These are phyloP conservation scores for Phytopythium chamaehyphon DNA, from an alignment of 352 stramenopile species.

Conservation along the genomic window DNA sequence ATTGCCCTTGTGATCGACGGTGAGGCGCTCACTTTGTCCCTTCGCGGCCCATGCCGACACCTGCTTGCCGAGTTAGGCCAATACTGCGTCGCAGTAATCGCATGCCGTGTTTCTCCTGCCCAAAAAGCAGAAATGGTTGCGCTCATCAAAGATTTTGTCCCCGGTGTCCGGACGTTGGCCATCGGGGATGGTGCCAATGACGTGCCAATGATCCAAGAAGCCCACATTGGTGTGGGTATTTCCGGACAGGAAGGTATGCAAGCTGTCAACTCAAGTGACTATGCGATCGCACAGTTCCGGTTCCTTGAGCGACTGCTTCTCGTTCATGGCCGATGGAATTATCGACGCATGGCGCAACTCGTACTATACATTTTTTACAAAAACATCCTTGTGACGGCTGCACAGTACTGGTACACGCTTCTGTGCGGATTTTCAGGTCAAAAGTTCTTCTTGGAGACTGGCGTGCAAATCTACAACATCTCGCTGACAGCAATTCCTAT, in stretches of 20 bases:
- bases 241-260: constrained; percentile 91
- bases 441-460: constrained; percentile 82
- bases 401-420: constrained; percentile 77
- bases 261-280: constrained; percentile 92
- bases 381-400: constrained; percentile 77
- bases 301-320: constrained; percentile 89
- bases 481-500: constrained; percentile 67
- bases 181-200: constrained; percentile 95
- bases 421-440: constrained; percentile 75
- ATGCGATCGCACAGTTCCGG: constrained; percentile 91
- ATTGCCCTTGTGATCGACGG: constrained; percentile 79
- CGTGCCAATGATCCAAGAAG: constrained; percentile 94
- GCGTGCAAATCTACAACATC: constrained; percentile 81
- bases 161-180: constrained; percentile 72
- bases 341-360: constrained; percentile 86
- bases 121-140: constrained; percentile 87
- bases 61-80: constrained; percentile 67
- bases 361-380: constrained; percentile 95
- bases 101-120: constrained; percentile 79
- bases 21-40: constrained; percentile 58
- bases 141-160: constrained; percentile 73
- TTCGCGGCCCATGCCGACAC: constrained; percentile 33
- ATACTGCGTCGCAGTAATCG: constrained; percentile 86
- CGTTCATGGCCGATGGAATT: constrained; percentile 91
- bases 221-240: constrained; percentile 90